Evolutionary conservation across 2,329 filamentous ascomycete genomes (phyloP), one percentile per base, ranked within the genome.

Genomic region (Colletotrichum chrysophilum): DNA sequence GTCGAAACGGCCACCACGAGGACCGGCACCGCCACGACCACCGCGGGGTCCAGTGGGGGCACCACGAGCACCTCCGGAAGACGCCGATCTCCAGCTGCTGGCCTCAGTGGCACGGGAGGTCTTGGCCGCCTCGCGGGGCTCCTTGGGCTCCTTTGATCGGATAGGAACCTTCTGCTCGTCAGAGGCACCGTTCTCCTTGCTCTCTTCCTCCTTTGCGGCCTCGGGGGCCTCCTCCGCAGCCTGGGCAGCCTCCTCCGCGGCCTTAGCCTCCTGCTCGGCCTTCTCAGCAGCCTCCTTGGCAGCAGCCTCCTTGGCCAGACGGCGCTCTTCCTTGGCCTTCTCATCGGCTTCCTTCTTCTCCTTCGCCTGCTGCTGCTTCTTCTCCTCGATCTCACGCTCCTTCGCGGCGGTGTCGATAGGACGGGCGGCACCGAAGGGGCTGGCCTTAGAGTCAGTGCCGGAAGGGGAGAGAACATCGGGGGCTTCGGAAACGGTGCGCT

Each of bases 351-450:
- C 96, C 82, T 93, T 94, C 91, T 97, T 98, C 85, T 97, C 93
- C 78, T 93, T 93, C 30, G 96, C 78, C 8, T 91, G 90, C 74
- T 94, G 89, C 81, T 94, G 89, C 78, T 94, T 91, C 90, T 95
- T 98, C 87, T 98, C 95, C 81, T 97, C 96, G 74, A 99, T 93
- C 84, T 97, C 93, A 80, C 93, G 94, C 87, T 98, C 96, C 79
- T 95, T 93, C 16, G 96, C 91, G 61, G 95, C 94, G 62, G 96
- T 98, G 86, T 99, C 96, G 80, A 98, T 98, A 71, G 97, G 97
- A 77, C 94, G 93, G 72, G 97, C 97, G 76, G 94, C 96, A 81
- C 97, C 97, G 83, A 99, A 99, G 55, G 96, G 96, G 85, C 94
- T 98, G 30, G 96, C 91, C 88, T 98, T 98, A 56, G 94, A 88